Evolutionary conservation across 176 grass and related monocot genomes (phyloP).

Genomic region (Alloteropsis semialata): DNA sequence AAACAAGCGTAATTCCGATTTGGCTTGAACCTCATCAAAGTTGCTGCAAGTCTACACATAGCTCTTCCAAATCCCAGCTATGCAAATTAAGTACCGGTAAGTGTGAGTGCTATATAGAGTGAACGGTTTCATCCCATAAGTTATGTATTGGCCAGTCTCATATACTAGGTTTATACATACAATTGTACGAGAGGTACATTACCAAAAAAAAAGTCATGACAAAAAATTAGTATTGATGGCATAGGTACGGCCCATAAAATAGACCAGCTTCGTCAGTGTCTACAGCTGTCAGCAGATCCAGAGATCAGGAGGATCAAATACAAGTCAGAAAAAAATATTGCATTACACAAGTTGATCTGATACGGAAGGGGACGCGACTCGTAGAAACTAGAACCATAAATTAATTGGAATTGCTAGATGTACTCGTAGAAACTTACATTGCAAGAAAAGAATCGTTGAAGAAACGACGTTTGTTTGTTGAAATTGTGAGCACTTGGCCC

Average conservation of each 20-base stretch:
- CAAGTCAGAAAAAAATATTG: neutral
- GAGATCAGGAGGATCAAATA: conserved; percentile 11
- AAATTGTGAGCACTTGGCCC: neutral
- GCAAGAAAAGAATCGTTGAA: neutral
- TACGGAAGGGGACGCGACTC: neutral
- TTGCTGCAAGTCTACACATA: neutral
- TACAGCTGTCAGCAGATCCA: conserved; percentile 12
- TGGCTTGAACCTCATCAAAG: too few species aligned
- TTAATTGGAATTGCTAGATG: neutral
- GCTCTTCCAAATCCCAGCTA: neutral
- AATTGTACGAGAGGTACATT: neutral
- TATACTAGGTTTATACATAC: too few species aligned
- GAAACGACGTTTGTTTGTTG: neutral
- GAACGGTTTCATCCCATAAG: neutral
- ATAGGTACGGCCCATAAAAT: neutral
- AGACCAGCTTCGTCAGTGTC: neutral
- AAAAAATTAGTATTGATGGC: neutral
- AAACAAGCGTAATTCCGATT: too few species aligned
- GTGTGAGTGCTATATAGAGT: neutral
- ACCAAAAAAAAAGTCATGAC: neutral
- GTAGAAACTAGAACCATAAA: neutral
- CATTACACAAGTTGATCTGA: neutral
- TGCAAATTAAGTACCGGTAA: neutral
- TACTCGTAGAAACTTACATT: neutral
- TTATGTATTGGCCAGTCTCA: neutral